Evolutionary conservation across 2,329 filamentous ascomycete genomes (phyloP), one percentile per base, ranked within the genome.

Genomic region (Rhexocercosporidium sp.): DNA sequence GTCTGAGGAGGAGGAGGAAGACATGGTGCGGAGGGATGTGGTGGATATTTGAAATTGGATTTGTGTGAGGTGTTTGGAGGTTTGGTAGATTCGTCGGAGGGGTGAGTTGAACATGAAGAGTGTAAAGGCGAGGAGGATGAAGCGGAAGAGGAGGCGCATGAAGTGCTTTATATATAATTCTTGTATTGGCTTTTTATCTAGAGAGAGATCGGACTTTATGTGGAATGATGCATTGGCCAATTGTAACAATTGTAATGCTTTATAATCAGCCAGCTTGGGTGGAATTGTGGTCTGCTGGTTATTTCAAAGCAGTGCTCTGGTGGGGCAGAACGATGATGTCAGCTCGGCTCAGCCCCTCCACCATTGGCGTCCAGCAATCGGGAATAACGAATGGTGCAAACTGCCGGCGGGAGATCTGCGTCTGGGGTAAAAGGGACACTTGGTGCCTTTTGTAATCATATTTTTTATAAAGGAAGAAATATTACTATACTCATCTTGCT

Each of bases 51-150:
- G 57, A 37, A 49, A 54, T 34, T 64, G 46, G n/a, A 69, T n/a
- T n/a, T n/a, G n/a, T n/a, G n/a, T 29, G 37, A 75, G 49, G 41
- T 74, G 69, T 60, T 53, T 64, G 18, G 73, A 66, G 31, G 72
- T 70, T 69, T 73, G 74, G 54, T 69, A 71, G 31, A 75, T 39
- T 49, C 73, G 56, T 18, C 47, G 62, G 27, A 75, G 64, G n/a
- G 74, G 70, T 46, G 70, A 56, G 54, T 71, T 71, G 62, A 72
- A 73, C 74, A 75, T 75, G 67, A 69, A 64, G 65, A 60, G 22
- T 64, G 62, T 31, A 47, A 62, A 53, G n/a, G 31, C 16, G 34
- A 69, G 16, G 47, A 69, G 20, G 16, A 68, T 9, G 46, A 64
- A 3, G 8, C 47, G 54, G 44, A 63, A 64, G 18, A 59, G 25